Evolutionary conservation across 2,329 filamentous ascomycete genomes (phyloP).

Genomic region (Torrubiella hemipterigena): DNA sequence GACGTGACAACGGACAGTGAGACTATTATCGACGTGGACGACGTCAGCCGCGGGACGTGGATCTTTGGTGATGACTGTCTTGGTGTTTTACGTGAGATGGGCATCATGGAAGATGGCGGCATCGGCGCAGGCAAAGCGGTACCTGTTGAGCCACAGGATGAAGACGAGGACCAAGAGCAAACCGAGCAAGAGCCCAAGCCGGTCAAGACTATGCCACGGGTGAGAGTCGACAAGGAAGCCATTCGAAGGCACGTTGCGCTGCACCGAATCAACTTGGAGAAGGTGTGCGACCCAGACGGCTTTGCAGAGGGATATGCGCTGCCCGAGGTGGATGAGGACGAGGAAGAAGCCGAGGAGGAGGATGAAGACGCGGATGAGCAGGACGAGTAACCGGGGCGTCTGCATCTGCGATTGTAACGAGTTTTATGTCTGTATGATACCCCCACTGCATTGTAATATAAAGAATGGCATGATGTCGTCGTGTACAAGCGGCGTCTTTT

Average conservation of each 20-base stretch:
- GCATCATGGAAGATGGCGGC: slow-evolving; percentile 48
- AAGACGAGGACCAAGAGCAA: slow-evolving; percentile 9
- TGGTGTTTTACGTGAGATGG: slow-evolving; percentile 68
- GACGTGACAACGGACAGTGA: slow-evolving; percentile 25
- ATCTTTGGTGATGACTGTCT: slow-evolving; percentile 80
- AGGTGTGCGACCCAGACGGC: slow-evolving; percentile 59
- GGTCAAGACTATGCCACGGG: slow-evolving; percentile 26
- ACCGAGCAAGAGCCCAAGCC: slow-evolving; percentile 9
- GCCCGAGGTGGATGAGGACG: slow-evolving; percentile 20
- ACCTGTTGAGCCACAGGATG: slow-evolving; percentile 4
- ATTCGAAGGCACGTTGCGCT: slow-evolving; percentile 55
- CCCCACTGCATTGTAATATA: too few relatives aligned
- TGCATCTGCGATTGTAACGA: too few relatives aligned
- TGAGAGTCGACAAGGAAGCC: slow-evolving; percentile 39
- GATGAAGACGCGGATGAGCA: too few relatives aligned
- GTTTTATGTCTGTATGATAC: too few relatives aligned
- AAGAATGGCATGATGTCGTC: too few relatives aligned
- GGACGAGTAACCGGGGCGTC: too few relatives aligned
- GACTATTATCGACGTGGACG: slow-evolving; percentile 50
- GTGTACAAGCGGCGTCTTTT: too few relatives aligned
- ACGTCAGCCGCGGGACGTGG: slow-evolving; percentile 68
- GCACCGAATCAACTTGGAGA: slow-evolving; percentile 50
- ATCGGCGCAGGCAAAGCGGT: slow-evolving; percentile 27
- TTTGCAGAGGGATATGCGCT: slow-evolving; percentile 59
- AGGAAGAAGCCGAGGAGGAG: slow-evolving; percentile 7